Evolutionary conservation across 495 filamentous ascomycete species (phyloP).

Genomic region (Tuber melanosporum): DNA sequence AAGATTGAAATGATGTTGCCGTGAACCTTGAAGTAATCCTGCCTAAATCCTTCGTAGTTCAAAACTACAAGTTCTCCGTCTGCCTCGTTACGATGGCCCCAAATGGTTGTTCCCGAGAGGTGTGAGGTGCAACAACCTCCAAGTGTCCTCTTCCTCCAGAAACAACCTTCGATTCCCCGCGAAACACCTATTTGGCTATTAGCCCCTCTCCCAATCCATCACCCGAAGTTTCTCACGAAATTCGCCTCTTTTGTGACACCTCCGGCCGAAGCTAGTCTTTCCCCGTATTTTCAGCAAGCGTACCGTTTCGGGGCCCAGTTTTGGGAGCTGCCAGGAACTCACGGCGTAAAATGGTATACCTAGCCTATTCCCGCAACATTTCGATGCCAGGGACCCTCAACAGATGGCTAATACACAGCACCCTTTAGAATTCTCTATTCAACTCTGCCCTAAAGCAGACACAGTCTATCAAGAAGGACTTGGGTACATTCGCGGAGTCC

Average conservation of each 20-base stretch:
- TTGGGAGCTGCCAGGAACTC: not conserved
- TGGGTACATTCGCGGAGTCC: conserved; percentile 63
- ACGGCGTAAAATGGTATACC: not conserved
- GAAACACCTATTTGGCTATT: not conserved
- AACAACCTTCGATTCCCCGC: not conserved
- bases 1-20: not conserved
- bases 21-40: not conserved
- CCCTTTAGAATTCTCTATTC: conserved; percentile 71
- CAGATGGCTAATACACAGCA: not conserved
- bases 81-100: not conserved
- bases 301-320: not conserved
- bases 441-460: conserved; percentile 93
- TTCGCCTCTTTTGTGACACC: not conserved
- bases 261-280: not conserved
- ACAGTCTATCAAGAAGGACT: conserved; percentile 75
- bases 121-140: not conserved
- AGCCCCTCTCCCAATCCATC: not conserved
- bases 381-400: not conserved
- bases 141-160: not conserved
- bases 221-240: not conserved
- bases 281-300: not conserved
- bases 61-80: not conserved
- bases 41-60: not conserved
- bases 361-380: not conserved
- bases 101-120: not conserved